Percentiles rank a stretch among this genome's conserved stretches.
These are phyloP conservation scores for Paramarasmius palmivorus DNA, from an alignment of 1,284 basidiomycete genomes.

Conservation along the genomic window DNA sequence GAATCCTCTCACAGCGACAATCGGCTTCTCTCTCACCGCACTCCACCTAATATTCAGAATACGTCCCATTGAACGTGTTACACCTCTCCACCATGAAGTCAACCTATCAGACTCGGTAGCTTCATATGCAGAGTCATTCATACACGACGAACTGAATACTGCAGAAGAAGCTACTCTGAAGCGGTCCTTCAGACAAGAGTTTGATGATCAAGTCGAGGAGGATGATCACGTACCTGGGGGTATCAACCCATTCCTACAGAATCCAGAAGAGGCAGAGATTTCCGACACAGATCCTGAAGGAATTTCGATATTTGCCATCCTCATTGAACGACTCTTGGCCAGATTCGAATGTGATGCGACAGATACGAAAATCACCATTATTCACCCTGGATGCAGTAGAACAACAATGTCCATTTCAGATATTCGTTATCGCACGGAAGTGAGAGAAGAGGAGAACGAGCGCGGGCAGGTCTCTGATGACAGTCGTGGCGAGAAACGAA, in stretches of 20 bases:
- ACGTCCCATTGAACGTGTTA: constrained; percentile 28
- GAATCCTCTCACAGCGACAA: constrained; percentile 69
- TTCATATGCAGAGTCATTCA: constrained; percentile 81
- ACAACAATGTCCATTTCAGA: constrained; percentile 60
- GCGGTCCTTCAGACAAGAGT: constrained; percentile 60
- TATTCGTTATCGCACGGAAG: constrained; percentile 56
- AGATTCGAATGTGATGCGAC: constrained; percentile 78
- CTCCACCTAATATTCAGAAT: constrained; percentile 64
- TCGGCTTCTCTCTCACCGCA: constrained; percentile 67
- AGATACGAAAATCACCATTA: constrained; percentile 66
- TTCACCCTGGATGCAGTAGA: constrained; percentile 62
- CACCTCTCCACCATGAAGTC: constrained; percentile 23
- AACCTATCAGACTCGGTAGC: constrained; percentile 77
- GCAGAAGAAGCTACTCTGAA: constrained; percentile 74
- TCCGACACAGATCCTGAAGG: constrained; percentile 64
- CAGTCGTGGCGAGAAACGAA: constrained; percentile 12
- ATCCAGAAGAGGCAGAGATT: constrained; percentile 37
- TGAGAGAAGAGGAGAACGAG: constrained; percentile 5
- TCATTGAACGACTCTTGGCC: constrained; percentile 83
- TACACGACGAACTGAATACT: constrained; percentile 77
- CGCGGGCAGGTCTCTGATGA: constrained; percentile 3
- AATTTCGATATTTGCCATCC: constrained; percentile 81
- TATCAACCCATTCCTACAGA: constrained; percentile 54
- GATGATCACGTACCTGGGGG: constrained; percentile 64
- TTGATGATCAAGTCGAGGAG: constrained; percentile 26